A percentile compares a stretch with the other conserved stretches of the same genome.
Conservation (phyloP, 1,139 yeast genomes). For the Candida freyschussii region DNA sequence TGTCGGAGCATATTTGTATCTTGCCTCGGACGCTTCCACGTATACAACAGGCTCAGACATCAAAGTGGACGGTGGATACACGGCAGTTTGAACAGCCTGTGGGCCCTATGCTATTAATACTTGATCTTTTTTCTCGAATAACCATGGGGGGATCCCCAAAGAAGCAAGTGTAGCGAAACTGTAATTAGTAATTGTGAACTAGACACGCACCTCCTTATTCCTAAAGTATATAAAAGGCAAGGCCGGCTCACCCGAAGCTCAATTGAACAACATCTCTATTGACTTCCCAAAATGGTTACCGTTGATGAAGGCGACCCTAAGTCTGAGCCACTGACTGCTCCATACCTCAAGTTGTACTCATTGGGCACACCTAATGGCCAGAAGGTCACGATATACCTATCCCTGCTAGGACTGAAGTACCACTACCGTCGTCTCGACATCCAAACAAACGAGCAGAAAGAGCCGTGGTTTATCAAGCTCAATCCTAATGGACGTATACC, state of each 20-base stretch:
- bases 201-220: no score
- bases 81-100: constrained; percentile 20
- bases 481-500: constrained; percentile 66
- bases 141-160: no score
- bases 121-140: no score
- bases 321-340: constrained; percentile 30
- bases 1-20: constrained; percentile 80
- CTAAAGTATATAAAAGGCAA: no score
- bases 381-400: constrained; percentile 46
- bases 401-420: constrained; percentile 44
- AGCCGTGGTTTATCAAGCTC: constrained; percentile 47
- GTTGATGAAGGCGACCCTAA: constrained; percentile 30
- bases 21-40: constrained; percentile 82
- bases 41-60: constrained; percentile 82
- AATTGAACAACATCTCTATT: no score
- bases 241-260: no score
- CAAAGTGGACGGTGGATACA: constrained; percentile 82
- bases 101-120: no score
- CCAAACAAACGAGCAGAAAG: constrained; percentile 39
- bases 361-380: constrained; percentile 45
- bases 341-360: constrained; percentile 34
- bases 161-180: no score
- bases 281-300: no score
- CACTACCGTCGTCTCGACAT: constrained; percentile 41
- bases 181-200: no score